Base-by-base conservation (phyloP, 2,329 filamentous ascomycete species). In the Colletotrichum sojae region DNA sequence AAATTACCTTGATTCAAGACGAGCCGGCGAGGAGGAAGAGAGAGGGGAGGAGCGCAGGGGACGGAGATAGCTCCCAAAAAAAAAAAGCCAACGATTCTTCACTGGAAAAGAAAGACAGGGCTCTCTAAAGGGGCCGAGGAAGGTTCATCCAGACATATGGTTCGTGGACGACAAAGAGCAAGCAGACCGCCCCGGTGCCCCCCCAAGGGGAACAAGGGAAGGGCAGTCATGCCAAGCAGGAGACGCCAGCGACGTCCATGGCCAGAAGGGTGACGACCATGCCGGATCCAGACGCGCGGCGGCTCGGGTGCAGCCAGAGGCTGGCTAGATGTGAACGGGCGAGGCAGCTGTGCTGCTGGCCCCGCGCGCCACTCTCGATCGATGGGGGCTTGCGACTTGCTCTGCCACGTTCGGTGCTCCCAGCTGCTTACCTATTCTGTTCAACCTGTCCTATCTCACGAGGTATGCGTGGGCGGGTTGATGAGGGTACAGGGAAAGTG, bases 211-310 rank as follows among this genome's bases (percentile, higher is more conserved):
- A 39, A 36, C 8, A 62, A 46, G 52, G 59, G 36, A 43, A 20
- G 51, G 12, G 16, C 22, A 53, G 22, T n/a, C 59, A 13, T 54
- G 49, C 46, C 51, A 36, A 36, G 36, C 59, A 54, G 39, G n/a
- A 54, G 40, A 39, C 25, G 20, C 12, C 59, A 62, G 22, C 18
- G n/a, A 22, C 46, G 10, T n/a, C 46, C 46, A 22, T 22, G 18
- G 46, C 18, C 18, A 13, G 18, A 49, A 43, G 40, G 49, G 25
- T 40, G 22, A 25, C 18, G 8, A 22, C 62, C 62, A 66, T 55
- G 16, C 55, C 67, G 67, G 62, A 69, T 61, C 39, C 25, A 69
- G 67, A 67, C 20, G 25, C 31, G 52, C 54, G 48, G 62, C 55
- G 49, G 51, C 51, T 43, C 56, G 36, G 63, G 36, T 67, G 43